Evolutionary conservation across 2,329 filamentous ascomycete genomes (phyloP).

Genomic region (Akanthomyces dipterigenus): DNA sequence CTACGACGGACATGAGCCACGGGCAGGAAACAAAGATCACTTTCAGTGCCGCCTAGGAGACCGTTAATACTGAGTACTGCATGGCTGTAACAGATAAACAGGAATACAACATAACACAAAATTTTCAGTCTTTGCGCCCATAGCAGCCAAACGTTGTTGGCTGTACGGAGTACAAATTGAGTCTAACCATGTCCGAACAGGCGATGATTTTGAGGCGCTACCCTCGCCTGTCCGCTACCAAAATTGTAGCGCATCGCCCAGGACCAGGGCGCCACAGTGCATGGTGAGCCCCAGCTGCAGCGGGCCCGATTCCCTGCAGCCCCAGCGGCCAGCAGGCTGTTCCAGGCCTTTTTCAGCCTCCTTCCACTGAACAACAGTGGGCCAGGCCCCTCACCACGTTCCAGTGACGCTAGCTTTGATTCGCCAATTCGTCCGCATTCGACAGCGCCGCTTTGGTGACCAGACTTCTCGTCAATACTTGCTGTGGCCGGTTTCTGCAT

Average conservation of each 20-base stretch:
- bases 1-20: too few relatives aligned
- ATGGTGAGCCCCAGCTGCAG: background rate
- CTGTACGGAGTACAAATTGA: background rate
- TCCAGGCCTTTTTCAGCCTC: background rate
- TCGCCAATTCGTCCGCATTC: constrained; percentile 18
- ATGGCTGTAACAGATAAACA: too few relatives aligned
- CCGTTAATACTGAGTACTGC: too few relatives aligned
- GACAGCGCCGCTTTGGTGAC: background rate
- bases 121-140: background rate
- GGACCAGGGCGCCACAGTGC: background rate
- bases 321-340: background rate
- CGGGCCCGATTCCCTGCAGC: background rate
- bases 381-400: constrained; percentile 18
- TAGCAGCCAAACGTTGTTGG: background rate
- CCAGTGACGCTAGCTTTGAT: constrained; percentile 16
- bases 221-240: background rate
- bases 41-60: too few relatives aligned
- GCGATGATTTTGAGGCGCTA: background rate
- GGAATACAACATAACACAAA: too few relatives aligned
- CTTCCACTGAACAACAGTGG: background rate
- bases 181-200: background rate
- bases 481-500: constrained; percentile 1
- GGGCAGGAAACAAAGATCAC: too few relatives aligned
- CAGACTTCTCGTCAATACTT: background rate
- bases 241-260: background rate